phyloP scores from a whole-genome alignment of 768 basidiomycete species.

The Brasilioporus rufonigricans region DNA sequence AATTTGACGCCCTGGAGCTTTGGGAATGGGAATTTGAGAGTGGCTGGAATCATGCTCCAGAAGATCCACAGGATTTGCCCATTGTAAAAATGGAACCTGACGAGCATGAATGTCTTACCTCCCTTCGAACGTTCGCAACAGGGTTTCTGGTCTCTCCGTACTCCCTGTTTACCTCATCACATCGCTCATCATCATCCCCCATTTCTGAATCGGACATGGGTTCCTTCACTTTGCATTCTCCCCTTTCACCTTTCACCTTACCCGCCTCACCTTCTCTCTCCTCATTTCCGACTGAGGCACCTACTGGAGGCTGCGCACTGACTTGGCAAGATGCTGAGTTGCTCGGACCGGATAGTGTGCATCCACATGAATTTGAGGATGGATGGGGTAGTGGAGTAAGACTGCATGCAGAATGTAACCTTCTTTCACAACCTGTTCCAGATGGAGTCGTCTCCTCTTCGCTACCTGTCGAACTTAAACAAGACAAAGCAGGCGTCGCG shows the following conservation, averaged over 20 bases:
- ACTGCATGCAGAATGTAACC: constrained; percentile 9
- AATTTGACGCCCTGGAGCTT: constrained; percentile 42
- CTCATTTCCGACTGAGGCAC: constrained; percentile 7
- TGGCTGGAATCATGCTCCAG: constrained; percentile 20
- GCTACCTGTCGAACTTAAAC: background rate
- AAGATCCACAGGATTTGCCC: constrained; percentile 21
- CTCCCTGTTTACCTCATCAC: constrained; percentile 23
- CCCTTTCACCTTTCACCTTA: constrained; percentile 13
- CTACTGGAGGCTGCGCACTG: constrained; percentile 23
- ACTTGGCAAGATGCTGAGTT: constrained; percentile 45
- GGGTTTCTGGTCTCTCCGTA: constrained; percentile 14
- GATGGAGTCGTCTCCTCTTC: background rate
- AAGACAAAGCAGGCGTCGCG: constrained; percentile 2
- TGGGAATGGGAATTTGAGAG: constrained; percentile 37
- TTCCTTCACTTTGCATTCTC: constrained; percentile 13
- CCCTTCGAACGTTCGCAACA: constrained; percentile 2
- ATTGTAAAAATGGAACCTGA: constrained; percentile 44
- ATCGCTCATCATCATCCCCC: constrained; percentile 18
- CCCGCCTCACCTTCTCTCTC: constrained; percentile 8
- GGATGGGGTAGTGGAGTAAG: constrained; percentile 28
- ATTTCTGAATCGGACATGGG: constrained; percentile 15
- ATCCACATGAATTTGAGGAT: constrained; percentile 41
- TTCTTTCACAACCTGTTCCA: constrained; percentile 4
- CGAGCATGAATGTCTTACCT: constrained; percentile 29
- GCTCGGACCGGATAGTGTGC: constrained; percentile 44